Evolutionary conservation across 768 basidiomycete species (phyloP).

Genomic region (Antrodiella citrinella): DNA sequence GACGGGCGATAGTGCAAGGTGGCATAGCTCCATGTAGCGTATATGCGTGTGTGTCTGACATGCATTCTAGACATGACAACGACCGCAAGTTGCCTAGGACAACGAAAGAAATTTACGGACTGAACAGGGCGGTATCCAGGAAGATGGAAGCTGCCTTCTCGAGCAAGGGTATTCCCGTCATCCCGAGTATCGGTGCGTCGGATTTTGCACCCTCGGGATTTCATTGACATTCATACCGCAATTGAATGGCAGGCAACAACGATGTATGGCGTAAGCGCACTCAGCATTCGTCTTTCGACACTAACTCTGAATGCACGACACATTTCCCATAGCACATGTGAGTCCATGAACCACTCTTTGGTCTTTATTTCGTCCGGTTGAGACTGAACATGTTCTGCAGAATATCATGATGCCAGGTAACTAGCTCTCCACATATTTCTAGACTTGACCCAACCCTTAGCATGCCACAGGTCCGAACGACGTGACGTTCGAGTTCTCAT

Average conservation of each 20-base stretch:
- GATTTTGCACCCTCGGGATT: background rate
- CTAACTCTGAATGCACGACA: constrained; percentile 2
- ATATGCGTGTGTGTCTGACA: constrained; percentile 5
- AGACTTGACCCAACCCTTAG: constrained; percentile 1
- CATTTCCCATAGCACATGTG: constrained; percentile 45
- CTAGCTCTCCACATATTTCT: too few relatives aligned
- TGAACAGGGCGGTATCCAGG: constrained; percentile 57
- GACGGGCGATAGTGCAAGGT: constrained; percentile 76
- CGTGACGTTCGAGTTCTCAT: constrained; percentile 57
- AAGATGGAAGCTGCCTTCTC: constrained; percentile 73
- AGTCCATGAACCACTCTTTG: constrained; percentile 15
- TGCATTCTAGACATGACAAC: constrained; percentile 65
- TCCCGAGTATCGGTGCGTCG: constrained; percentile 66
- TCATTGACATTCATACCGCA: background rate
- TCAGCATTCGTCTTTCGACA: background rate
- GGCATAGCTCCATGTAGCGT: constrained; percentile 5
- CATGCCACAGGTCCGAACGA: constrained; percentile 51
- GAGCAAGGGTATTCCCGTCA: constrained; percentile 62
- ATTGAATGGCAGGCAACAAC: constrained; percentile 60
- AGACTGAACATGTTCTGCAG: constrained; percentile 23
- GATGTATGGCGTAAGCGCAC: constrained; percentile 75
- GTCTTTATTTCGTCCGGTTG: constrained; percentile 2
- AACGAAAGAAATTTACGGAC: constrained; percentile 65
- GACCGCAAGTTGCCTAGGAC: constrained; percentile 78
- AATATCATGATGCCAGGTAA: constrained; percentile 62